Base-by-base conservation (phyloP, 1,139 yeast genomes). In the Nakaseomyces bracarensis region DNA sequence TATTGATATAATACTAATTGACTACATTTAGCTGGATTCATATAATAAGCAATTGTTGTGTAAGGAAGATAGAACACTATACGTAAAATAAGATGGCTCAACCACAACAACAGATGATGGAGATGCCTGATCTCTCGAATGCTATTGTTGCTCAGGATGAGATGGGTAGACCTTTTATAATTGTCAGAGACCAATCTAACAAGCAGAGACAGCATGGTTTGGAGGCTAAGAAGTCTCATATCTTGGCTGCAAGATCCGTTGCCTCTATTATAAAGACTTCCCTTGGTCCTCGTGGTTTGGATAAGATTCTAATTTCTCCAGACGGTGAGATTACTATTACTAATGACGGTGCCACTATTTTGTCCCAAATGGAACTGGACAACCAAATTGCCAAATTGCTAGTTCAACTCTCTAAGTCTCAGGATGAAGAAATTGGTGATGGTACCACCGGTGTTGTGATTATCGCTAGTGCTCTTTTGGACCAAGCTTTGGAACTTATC, bases 401-500 rank as follows among this genome's bases (percentile, higher is more conserved):
- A 59, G 99, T 91, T 31, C 96, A 93, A 67, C 74, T 93, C 54
- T 85, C 96, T 27, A 83, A 78, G 64, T 85, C 96, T 19, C 99
- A 93, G 69, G 99, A 93, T 64, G 96, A 91, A 60, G 98, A 93
- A 67, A 87, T 93, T 58, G 99, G 99, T 44, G 99, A 93, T 62
- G 99, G 99, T 60, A 93, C 99, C 33, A 93, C 99, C 3, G 98
- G 98, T 57, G 99, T 93, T 26, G 98, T 91, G 45, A 97, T 93
- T 1, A 70, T 93, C 42, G 97, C 98, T 1, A 85, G 95, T 53
- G 95, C 97, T 1, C 70, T 93, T 51, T 71, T 93, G 47, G 98
- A 91, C 61, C 96, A 91, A 67, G 96, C 98, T 1, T 68, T 83
- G 45, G 97, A 87, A 61, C 75, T 93, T 53, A 86, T 93, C 53